Percentiles rank a stretch among this genome's conserved stretches.
phyloP scores from a whole-genome alignment of 306 rosid species.

The Citrullus amarus region DNA sequence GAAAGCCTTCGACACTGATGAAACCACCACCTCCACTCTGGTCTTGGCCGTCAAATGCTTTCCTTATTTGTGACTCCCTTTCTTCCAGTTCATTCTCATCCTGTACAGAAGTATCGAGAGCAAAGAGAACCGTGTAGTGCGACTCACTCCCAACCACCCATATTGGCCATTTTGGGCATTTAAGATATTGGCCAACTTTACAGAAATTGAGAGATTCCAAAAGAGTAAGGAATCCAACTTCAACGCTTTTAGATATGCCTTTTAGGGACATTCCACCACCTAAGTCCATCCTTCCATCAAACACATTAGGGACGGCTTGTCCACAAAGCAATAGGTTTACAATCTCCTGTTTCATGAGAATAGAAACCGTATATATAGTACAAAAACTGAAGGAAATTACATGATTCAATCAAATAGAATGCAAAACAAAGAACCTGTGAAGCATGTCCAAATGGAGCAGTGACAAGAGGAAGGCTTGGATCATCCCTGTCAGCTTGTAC shows the following conservation, averaged over 20 bases:
- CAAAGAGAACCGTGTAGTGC: slow-evolving; percentile 83
- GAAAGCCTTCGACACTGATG: slow-evolving; percentile 84
- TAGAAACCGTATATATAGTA: background rate
- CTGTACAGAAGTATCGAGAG: slow-evolving; percentile 70
- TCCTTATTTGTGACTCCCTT: slow-evolving; percentile 80
- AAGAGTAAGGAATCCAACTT: slow-evolving; percentile 86
- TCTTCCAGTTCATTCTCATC: slow-evolving; percentile 90
- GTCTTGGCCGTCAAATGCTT: slow-evolving; percentile 85
- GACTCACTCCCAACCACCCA: slow-evolving; percentile 98
- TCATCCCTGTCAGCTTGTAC: slow-evolving; percentile 96
- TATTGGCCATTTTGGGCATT: slow-evolving; percentile 91
- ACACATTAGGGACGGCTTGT: slow-evolving; percentile 85
- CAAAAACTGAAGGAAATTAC: background rate
- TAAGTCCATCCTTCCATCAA: slow-evolving; percentile 88
- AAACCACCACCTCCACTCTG: slow-evolving; percentile 99
- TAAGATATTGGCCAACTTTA: slow-evolving; percentile 74
- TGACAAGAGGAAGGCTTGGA: slow-evolving; percentile 87
- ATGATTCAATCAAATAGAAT: background rate
- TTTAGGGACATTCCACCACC: slow-evolving; percentile 88
- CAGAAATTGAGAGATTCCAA: slow-evolving; percentile 87
- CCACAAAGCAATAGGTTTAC: slow-evolving; percentile 80
- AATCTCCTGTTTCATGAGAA: slow-evolving; percentile 61
- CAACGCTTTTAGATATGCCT: slow-evolving; percentile 70
- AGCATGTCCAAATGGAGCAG: slow-evolving; percentile 99
- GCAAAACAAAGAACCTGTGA: slow-evolving; percentile 52